Base-by-base conservation (phyloP, 805 yeast genomes). In the Candida morakotiae region DNA sequence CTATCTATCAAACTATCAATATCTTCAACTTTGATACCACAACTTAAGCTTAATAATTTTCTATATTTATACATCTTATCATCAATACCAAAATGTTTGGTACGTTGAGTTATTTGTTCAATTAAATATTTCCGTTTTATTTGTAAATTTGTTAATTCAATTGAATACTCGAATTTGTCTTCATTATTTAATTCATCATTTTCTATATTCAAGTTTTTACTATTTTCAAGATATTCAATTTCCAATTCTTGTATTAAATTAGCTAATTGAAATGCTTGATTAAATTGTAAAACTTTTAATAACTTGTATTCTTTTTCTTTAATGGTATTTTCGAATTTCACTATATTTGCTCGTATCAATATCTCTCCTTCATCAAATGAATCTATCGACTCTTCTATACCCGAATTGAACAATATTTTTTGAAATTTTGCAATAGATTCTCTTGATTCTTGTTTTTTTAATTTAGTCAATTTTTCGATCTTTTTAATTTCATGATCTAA, bases 1-100 rank as follows among this genome's bases (percentile, higher is more conserved):
- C 91, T 96, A 46, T 85, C 91, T 35, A 91, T 68, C 41, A 87
- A 69, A 21, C 85, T 83, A 52, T 81, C 87, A 40, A 91, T 81
- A 42, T 84, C 93, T 42, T 86, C 94, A 15, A 81, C 71, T 34
- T 80, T 77, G 38, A 87, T 70, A 2, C 87, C 95, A 55, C 94
- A 84, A 33, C 87, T 76, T 32, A 79, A 64, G 17, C 91, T 76
- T 29, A 93, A 81, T 43, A 91, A 68, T 51, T 79, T 79, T 45
- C 95, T 72, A 64, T 91, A 83, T 55, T 87, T 87, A 50, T 75
- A 77, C 61, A 83, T 79, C 47, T 73, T 77, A 17, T 67, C 62
- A 38, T 73, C 77, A 44, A 73, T 64, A 42, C 60, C 77, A 56
- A 40, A 73, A 56, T 45, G 45, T 35, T 57, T 63, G 27, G 72